phyloP scores from a whole-genome alignment of 2,329 filamentous ascomycete species.

The Emergomyces pasteurianus region DNA sequence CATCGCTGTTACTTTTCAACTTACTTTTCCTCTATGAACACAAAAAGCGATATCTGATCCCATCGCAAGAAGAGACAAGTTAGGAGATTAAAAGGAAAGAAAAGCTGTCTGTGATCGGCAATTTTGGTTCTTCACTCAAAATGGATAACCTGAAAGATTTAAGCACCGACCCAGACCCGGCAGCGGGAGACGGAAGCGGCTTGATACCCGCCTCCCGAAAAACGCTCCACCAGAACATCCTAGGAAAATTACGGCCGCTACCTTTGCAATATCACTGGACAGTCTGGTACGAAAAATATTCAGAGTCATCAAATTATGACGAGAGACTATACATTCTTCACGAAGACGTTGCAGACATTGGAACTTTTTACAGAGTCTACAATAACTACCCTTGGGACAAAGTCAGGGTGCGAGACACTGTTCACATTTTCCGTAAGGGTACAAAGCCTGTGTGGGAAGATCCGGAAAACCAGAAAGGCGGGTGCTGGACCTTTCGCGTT shows the following conservation, averaged over 20 bases:
- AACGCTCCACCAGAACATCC: slow-evolving; percentile 31
- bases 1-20: neutral
- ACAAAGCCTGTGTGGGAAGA: slow-evolving; percentile 76
- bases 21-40: neutral
- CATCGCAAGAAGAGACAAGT: neutral
- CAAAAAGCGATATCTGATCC: neutral
- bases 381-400: slow-evolving; percentile 69
- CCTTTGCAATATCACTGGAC: slow-evolving; percentile 38
- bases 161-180: slow-evolving; percentile 13
- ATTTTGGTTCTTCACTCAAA: neutral
- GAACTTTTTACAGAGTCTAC: slow-evolving; percentile 62
- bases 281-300: slow-evolving; percentile 36
- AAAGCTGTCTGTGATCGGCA: neutral
- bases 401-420: slow-evolving; percentile 64
- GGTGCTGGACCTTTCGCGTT: slow-evolving; percentile 86
- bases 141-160: slow-evolving; percentile 16
- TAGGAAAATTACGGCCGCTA: slow-evolving; percentile 34
- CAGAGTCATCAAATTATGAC: slow-evolving; percentile 18
- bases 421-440: slow-evolving; percentile 69
- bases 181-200: slow-evolving; percentile 9
- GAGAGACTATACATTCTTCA: slow-evolving; percentile 27
- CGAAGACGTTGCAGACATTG: slow-evolving; percentile 31
- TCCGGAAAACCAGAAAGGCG: slow-evolving; percentile 70
- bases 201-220: slow-evolving; percentile 18
- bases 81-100: neutral